Evolutionary conservation across 345 rosid genomes (phyloP).

Genomic region (Eucalyptus tenuipes): DNA sequence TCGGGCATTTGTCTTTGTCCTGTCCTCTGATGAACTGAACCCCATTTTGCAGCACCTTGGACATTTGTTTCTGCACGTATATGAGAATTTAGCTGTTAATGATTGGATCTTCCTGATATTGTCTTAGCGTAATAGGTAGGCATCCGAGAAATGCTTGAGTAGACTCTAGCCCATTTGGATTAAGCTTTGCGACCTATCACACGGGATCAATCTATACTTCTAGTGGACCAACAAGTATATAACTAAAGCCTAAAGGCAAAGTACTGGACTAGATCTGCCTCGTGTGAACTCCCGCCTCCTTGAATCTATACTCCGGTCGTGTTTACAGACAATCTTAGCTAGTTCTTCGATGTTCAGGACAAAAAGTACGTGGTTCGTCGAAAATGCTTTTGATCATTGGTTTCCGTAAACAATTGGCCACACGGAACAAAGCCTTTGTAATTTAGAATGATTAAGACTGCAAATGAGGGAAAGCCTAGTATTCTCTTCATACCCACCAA

Average conservation of each 20-base stretch:
- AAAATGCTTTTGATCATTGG: neutral
- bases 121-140: neutral
- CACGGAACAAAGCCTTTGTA: neutral
- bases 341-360: neutral
- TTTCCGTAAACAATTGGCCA: neutral
- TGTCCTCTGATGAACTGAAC: neutral
- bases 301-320: neutral
- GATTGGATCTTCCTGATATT: neutral
- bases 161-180: neutral
- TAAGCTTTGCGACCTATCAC: neutral
- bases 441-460: neutral
- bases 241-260: neutral
- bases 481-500: neutral
- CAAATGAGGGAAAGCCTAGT: neutral
- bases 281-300: neutral
- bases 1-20: neutral
- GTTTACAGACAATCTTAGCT: neutral
- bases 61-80: neutral
- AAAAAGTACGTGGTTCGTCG: neutral
- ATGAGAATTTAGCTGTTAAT: neutral
- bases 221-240: neutral
- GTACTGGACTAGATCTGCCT: neutral
- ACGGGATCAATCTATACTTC: neutral
- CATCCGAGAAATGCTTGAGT: neutral
- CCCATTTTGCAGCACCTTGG: neutral